Percentiles rank a stretch among this genome's conserved stretches.
Evolutionary conservation across 805 yeast genomes (phyloP).

Genomic region (Saccharomyces jurei): DNA sequence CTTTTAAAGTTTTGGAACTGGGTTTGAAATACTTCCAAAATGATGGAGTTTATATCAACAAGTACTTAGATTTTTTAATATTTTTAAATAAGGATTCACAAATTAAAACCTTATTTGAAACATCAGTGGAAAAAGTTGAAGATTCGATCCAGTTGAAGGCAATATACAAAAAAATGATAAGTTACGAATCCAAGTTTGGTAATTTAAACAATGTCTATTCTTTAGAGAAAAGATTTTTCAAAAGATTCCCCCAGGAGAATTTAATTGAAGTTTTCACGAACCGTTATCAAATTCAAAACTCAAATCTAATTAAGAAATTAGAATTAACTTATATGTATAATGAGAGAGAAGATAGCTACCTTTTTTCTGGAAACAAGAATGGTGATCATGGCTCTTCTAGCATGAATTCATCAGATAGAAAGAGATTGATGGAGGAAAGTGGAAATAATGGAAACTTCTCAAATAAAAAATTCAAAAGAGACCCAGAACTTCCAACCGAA

Average conservation of each 20-base stretch:
- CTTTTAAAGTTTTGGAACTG: conserved; percentile 67
- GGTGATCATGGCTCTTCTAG: not conserved
- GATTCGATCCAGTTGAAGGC: conserved; percentile 33
- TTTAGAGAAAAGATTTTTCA: conserved; percentile 58
- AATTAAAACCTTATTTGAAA: conserved; percentile 76
- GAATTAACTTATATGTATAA: conserved; percentile 30
- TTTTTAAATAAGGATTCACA: conserved; percentile 59
- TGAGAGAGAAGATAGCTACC: not conserved
- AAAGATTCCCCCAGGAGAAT: conserved; percentile 55
- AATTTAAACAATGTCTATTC: conserved; percentile 58
- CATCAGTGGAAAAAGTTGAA: conserved; percentile 46
- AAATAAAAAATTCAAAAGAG: conserved; percentile 10
- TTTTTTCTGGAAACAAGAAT: not conserved
- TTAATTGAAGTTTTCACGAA: conserved; percentile 31
- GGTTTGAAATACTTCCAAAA: conserved; percentile 53
- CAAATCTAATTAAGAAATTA: conserved; percentile 27
- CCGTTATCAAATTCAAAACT: conserved; percentile 30
- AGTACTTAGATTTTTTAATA: conserved; percentile 67
- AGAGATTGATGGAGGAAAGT: not conserved
- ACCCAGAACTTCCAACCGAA: conserved; percentile 19
- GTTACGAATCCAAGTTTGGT: conserved; percentile 62
- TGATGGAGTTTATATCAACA: conserved; percentile 54
- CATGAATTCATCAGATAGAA: not conserved
- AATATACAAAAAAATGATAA: conserved; percentile 51
- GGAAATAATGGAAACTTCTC: not conserved